These are phyloP conservation scores for Ophiognomonia clavigignenti-juglandacearum DNA, from an alignment of 2,329 filamentous ascomycete species.

Conservation along the genomic window DNA sequence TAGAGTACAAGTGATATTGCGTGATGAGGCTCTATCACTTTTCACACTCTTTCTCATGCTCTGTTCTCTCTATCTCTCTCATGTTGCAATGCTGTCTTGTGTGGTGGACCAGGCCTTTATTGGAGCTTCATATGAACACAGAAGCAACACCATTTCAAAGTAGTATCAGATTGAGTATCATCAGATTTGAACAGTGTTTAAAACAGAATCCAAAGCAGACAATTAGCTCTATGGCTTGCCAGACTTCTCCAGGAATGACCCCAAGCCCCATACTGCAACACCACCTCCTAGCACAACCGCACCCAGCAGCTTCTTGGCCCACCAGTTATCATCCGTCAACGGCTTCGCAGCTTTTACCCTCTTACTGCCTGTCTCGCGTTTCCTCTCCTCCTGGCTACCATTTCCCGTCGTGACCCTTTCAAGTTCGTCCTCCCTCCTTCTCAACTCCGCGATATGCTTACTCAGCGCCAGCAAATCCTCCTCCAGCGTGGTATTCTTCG, in stretches of 20 bases:
- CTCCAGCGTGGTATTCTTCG: constrained; percentile 52
- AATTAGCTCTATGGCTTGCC: no score
- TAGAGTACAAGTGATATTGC: no score
- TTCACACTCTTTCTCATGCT: no score
- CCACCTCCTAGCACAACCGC: constrained; percentile 59
- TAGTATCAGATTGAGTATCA: no score
- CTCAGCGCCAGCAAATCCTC: constrained; percentile 78
- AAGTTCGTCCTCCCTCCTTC: constrained; percentile 40
- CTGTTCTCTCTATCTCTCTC: no score
- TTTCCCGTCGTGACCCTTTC: constrained; percentile 22
- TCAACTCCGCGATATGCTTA: constrained; percentile 54
- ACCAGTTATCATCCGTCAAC: constrained; percentile 62
- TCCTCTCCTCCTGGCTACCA: constrained; percentile 17
- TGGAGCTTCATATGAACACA: no score
- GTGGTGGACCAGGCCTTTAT: no score
- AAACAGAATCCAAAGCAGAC: no score
- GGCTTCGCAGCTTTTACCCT: constrained; percentile 52
- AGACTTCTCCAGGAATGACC: constrained; percentile 44
- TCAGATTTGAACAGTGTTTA: no score
- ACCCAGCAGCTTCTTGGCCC: constrained; percentile 60
- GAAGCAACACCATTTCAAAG: no score
- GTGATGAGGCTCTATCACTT: no score
- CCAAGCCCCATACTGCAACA: constrained; percentile 52
- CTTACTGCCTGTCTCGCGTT: constrained; percentile 19
- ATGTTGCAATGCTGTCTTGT: no score